Evolutionary conservation across 202 grass and related monocot species (phyloP).

Genomic region (Setaria italica): DNA sequence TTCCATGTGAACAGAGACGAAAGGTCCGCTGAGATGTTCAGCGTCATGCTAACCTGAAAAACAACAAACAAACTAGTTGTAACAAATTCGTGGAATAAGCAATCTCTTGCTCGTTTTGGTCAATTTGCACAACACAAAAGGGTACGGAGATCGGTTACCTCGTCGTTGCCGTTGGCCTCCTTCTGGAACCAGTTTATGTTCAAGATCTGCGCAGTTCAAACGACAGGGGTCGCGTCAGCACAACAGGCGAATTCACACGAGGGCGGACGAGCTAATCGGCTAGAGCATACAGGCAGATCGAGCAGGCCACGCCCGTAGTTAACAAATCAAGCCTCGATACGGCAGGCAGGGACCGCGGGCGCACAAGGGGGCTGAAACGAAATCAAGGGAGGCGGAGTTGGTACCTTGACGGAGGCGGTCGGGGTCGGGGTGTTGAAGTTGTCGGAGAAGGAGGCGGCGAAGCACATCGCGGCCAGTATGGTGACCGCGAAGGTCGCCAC

Average conservation of each 20-base stretch:
- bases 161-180: slow-evolving; percentile 91
- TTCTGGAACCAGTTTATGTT: slow-evolving; percentile 99
- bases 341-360: not conserved
- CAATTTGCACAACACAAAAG: not conserved
- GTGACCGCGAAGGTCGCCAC: slow-evolving; percentile 88
- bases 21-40: slow-evolving; percentile 93
- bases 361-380: too few relatives aligned
- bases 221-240: slow-evolving; percentile 26
- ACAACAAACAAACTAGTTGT: not conserved
- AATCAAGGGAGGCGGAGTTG: too few relatives aligned
- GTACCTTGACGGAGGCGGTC: slow-evolving; percentile 87
- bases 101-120: not conserved
- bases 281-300: slow-evolving; percentile 21
- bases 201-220: slow-evolving; percentile 59
- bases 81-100: slow-evolving; percentile 19
- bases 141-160: slow-evolving; percentile 53
- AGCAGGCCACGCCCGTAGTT: not conserved
- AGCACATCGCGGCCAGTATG: slow-evolving; percentile 92
- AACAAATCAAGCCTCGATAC: not conserved
- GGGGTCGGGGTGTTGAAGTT: slow-evolving; percentile 75
- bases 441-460: slow-evolving; percentile 92
- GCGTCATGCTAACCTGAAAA: slow-evolving; percentile 87
- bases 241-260: not conserved
- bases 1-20: slow-evolving; percentile 98
- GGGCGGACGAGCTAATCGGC: not conserved